Percentiles rank a stretch among this genome's conserved stretches.
These are phyloP conservation scores for Thyridium curvatum DNA, from an alignment of 2,329 filamentous ascomycete species.

Conservation along the genomic window DNA sequence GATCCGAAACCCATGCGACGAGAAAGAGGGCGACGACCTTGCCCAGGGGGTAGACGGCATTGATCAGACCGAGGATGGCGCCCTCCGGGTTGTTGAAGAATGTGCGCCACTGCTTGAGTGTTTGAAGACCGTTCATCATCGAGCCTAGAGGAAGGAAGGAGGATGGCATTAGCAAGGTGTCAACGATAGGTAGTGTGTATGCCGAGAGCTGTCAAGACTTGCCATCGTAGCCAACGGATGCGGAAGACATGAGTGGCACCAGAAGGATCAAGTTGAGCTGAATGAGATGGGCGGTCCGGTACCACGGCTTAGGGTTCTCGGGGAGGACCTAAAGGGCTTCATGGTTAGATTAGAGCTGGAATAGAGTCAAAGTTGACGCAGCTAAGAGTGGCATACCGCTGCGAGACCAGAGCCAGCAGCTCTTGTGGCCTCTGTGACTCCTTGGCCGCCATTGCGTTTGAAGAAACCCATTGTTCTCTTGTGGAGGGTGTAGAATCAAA, in stretches of 20 bases:
- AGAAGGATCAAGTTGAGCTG: slow-evolving; percentile 35
- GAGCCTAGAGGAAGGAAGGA: slow-evolving; percentile 12
- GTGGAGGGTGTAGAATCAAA: no score
- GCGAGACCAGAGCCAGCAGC: no score
- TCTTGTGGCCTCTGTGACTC: no score
- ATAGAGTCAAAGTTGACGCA: no score
- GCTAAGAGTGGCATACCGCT: no score
- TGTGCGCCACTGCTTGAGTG: slow-evolving; percentile 25
- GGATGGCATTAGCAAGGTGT: slow-evolving; percentile 16
- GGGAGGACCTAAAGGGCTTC: slow-evolving; percentile 25
- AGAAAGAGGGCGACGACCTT: slow-evolving; percentile 19
- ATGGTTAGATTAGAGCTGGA: no score
- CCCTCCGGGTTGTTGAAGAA: slow-evolving; percentile 29
- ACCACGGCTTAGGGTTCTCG: slow-evolving; percentile 33
- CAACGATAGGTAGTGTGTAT: no score
- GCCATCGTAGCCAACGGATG: slow-evolving; percentile 38
- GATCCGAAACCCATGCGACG: slow-evolving; percentile 10
- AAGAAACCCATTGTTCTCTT: no score
- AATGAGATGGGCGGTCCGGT: slow-evolving; percentile 31
- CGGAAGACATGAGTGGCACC: slow-evolving; percentile 33
- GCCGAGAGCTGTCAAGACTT: no score
- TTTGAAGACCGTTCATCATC: slow-evolving; percentile 34
- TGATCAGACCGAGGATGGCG: slow-evolving; percentile 24
- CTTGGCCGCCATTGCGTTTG: no score
- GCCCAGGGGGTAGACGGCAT: slow-evolving; percentile 20